Evolutionary conservation across 1,139 yeast genomes (phyloP).

Genomic region (Yamadazyma blattariae): DNA sequence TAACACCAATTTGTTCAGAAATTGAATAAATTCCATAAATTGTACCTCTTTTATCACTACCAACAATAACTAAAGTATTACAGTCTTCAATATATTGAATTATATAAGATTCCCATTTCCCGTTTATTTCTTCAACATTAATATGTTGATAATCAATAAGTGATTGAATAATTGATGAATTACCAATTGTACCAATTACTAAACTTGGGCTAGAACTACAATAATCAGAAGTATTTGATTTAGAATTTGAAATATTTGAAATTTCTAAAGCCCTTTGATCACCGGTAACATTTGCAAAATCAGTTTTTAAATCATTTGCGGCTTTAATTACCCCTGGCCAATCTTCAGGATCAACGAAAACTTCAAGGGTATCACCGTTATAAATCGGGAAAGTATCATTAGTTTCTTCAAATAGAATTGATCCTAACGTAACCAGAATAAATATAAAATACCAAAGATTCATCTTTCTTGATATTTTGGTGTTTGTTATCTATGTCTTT

Average conservation of each 20-base stretch:
- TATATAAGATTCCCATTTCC: slow-evolving; percentile 16
- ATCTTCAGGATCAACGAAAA: slow-evolving; percentile 11
- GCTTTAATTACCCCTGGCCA: slow-evolving; percentile 16
- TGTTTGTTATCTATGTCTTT: no score
- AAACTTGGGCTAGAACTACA: slow-evolving; percentile 8
- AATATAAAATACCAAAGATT: neutral
- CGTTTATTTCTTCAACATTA: slow-evolving; percentile 12
- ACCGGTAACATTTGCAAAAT: slow-evolving; percentile 11
- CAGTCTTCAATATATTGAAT: slow-evolving; percentile 9
- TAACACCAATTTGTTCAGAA: slow-evolving; percentile 16
- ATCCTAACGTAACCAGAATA: slow-evolving; percentile 4
- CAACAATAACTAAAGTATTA: slow-evolving; percentile 14
- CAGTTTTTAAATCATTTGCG: slow-evolving; percentile 10
- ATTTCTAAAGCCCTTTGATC: neutral
- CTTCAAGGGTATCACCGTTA: slow-evolving; percentile 1
- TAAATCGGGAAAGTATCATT: slow-evolving; percentile 7
- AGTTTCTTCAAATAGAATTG: slow-evolving; percentile 8
- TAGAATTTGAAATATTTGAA: slow-evolving; percentile 3
- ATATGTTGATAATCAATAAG: slow-evolving; percentile 8
- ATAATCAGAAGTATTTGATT: slow-evolving; percentile 2
- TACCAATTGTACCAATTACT: slow-evolving; percentile 16
- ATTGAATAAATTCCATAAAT: slow-evolving; percentile 15
- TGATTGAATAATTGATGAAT: slow-evolving; percentile 11
- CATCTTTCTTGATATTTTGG: no score
- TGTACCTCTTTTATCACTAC: slow-evolving; percentile 17